Evolutionary conservation across 2,329 filamentous ascomycete species (phyloP).

Genomic region (Trichoderma sp.): DNA sequence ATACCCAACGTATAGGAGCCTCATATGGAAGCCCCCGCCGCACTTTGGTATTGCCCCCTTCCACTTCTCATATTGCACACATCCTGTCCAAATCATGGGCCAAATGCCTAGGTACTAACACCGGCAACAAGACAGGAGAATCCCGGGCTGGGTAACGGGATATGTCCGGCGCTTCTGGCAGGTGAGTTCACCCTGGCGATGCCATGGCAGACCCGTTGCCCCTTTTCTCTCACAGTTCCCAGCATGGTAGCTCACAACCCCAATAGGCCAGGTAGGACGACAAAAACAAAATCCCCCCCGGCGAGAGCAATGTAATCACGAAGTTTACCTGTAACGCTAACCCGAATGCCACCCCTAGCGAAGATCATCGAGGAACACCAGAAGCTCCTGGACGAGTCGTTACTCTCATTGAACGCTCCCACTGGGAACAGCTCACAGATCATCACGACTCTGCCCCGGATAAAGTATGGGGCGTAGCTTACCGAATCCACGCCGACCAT

Average conservation of each 20-base stretch:
- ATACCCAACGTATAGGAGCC: conserved; percentile 52
- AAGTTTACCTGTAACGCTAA: background rate
- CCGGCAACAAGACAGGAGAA: conserved; percentile 61
- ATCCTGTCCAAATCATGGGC: background rate
- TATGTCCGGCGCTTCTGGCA: conserved; percentile 98
- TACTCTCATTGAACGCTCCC: conserved; percentile 79
- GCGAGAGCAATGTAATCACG: background rate
- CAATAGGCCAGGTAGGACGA: conserved; percentile 34
- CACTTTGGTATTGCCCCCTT: conserved; percentile 69
- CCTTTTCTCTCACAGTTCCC: conserved; percentile 31
- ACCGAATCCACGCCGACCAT: conserved; percentile 70
- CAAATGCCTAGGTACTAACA: background rate
- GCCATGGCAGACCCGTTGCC: background rate
- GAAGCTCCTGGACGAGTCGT: conserved; percentile 85
- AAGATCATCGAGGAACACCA: conserved; percentile 92
- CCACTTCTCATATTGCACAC: background rate
- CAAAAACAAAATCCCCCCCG: background rate
- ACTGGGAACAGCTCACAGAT: conserved; percentile 77
- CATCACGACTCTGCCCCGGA: conserved; percentile 58
- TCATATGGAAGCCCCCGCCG: conserved; percentile 98
- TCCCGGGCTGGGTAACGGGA: conserved; percentile 87
- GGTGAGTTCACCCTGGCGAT: conserved; percentile 48
- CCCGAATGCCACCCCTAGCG: conserved; percentile 49
- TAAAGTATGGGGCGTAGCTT: conserved; percentile 87
- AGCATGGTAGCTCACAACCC: background rate